Evolutionary conservation across 129 eudicot species (phyloP).

Genomic region (Rutidosis leptorrhynchoides): DNA sequence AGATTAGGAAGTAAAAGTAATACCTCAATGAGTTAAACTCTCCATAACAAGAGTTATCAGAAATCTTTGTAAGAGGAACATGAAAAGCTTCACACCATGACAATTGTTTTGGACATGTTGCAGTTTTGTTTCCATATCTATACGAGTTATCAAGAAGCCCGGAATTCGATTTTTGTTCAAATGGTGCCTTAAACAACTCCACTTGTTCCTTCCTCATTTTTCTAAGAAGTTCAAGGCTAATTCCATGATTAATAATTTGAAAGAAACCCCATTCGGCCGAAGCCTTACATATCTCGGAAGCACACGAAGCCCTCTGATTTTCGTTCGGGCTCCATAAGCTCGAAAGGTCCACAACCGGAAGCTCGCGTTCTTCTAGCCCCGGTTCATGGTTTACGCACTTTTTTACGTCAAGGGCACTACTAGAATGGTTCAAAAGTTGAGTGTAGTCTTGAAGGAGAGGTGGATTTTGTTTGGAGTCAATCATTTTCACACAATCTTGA

Average conservation of each 20-base stretch:
- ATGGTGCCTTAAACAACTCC: slow-evolving; percentile 50
- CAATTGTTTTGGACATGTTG: slow-evolving; percentile 47
- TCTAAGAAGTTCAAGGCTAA: slow-evolving; percentile 39
- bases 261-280: slow-evolving; percentile 78
- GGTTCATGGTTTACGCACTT: slow-evolving; percentile 6
- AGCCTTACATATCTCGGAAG: slow-evolving; percentile 43
- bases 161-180: slow-evolving; percentile 38
- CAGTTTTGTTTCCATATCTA: slow-evolving; percentile 62
- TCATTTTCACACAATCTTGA: slow-evolving; percentile 39
- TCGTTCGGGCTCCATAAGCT: slow-evolving; percentile 37
- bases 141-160: slow-evolving; percentile 64
- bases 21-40: slow-evolving; percentile 55
- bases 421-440: slow-evolving; percentile 30
- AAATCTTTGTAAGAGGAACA: slow-evolving; percentile 57
- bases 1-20: not conserved
- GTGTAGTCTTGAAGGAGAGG: slow-evolving; percentile 44
- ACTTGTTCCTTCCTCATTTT: slow-evolving; percentile 58
- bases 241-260: slow-evolving; percentile 65
- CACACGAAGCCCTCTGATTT: slow-evolving; percentile 36
- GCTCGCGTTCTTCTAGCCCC: slow-evolving; percentile 37
- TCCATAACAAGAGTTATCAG: slow-evolving; percentile 44
- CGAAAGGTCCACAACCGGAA: slow-evolving; percentile 55
- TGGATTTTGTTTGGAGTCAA: slow-evolving; percentile 36
- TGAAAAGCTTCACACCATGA: slow-evolving; percentile 80
- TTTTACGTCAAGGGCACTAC: not conserved